phyloP scores from a whole-genome alignment of 1,284 basidiomycete species.

The Tilletia indica region DNA sequence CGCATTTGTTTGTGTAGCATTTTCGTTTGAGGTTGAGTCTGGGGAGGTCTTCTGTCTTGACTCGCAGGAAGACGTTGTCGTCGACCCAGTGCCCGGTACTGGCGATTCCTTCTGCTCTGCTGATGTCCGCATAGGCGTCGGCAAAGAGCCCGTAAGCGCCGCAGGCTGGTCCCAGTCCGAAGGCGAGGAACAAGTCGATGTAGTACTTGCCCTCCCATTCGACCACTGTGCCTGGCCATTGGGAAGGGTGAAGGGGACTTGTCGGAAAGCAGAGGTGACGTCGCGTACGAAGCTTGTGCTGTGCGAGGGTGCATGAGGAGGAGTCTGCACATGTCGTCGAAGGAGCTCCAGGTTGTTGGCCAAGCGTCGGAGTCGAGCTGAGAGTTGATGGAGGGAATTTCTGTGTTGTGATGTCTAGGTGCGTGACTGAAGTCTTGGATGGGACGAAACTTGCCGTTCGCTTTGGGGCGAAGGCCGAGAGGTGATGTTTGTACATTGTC shows the following conservation, averaged over 20 bases:
- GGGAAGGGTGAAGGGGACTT: background rate
- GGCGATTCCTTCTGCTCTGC: background rate
- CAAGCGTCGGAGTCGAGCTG: background rate
- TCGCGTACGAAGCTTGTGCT: background rate
- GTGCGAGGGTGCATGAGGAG: background rate
- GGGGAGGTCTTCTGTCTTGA: background rate
- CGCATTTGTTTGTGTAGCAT: background rate
- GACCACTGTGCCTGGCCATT: background rate
- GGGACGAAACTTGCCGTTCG: background rate
- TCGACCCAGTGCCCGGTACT: background rate
- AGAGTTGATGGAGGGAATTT: background rate
- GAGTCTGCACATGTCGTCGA: background rate
- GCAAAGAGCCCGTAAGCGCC: background rate
- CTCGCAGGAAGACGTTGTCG: background rate
- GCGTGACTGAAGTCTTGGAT: conserved; percentile 1
- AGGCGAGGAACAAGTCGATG: background rate
- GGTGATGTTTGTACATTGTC: background rate
- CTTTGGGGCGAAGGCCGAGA: background rate
- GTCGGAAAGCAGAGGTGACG: background rate
- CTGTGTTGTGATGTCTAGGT: background rate
- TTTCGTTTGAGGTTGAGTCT: too few species aligned
- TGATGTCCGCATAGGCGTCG: background rate
- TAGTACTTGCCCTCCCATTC: background rate
- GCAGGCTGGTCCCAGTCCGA: background rate
- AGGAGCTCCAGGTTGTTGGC: background rate